Conservation (phyloP, 1,139 yeast genomes). For the Sugiyamaella grinbergsii region DNA sequence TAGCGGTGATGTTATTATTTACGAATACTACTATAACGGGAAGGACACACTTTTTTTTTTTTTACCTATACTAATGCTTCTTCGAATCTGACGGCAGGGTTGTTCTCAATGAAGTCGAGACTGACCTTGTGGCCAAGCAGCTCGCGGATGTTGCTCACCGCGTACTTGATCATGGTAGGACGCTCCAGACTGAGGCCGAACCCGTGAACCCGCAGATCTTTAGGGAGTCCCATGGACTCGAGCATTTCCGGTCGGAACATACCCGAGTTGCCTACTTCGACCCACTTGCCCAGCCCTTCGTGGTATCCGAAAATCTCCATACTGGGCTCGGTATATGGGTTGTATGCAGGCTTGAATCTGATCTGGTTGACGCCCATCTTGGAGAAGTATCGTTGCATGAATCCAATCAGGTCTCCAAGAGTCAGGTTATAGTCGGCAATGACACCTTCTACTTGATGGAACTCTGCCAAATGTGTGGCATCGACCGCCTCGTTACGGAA, state of each 20-base stretch:
- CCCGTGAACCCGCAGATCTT: conserved; percentile 90
- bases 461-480: conserved; percentile 99
- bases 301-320: conserved; percentile 98
- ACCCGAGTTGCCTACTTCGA: conserved; percentile 98
- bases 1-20: neutral
- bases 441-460: conserved; percentile 99
- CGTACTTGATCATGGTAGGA: conserved; percentile 99
- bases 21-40: neutral
- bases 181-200: conserved; percentile 98
- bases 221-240: conserved; percentile 96
- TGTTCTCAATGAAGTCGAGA: conserved; percentile 88
- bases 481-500: conserved; percentile 99
- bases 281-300: conserved; percentile 94
- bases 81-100: conserved; percentile 97
- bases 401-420: conserved; percentile 93
- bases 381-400: conserved; percentile 95
- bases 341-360: conserved; percentile 97
- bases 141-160: conserved; percentile 92
- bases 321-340: conserved; percentile 98
- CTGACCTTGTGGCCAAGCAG: conserved; percentile 92
- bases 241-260: conserved; percentile 99
- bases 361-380: conserved; percentile 96
- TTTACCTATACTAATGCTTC: conserved; percentile 50
- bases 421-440: conserved; percentile 95
- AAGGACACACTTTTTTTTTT: too few species aligned